phyloP scores from a whole-genome alignment of 441 rosid species.

The Pelargonium citronellum region DNA sequence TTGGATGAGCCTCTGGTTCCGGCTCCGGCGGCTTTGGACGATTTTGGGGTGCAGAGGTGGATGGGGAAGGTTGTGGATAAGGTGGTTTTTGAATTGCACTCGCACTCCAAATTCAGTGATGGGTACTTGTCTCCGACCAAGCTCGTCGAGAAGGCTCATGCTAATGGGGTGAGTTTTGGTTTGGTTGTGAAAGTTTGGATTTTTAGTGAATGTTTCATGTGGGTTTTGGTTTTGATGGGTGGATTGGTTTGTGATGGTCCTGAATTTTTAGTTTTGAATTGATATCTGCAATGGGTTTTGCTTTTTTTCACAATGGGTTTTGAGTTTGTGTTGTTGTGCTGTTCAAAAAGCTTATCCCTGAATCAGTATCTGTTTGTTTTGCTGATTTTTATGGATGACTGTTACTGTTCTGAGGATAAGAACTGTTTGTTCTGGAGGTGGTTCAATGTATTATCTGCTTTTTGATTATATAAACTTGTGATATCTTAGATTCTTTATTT shows the following conservation, averaged over 20 bases:
- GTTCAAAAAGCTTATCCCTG: background rate
- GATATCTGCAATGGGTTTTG: background rate
- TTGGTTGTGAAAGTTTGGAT: background rate
- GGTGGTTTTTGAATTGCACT: conserved; percentile 73
- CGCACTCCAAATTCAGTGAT: conserved; percentile 86
- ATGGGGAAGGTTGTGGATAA: conserved; percentile 32
- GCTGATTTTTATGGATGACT: background rate
- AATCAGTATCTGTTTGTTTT: background rate
- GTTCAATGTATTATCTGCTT: too few species aligned
- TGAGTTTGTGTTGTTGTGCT: background rate
- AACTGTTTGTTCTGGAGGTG: too few species aligned
- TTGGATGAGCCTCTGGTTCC: conserved; percentile 31
- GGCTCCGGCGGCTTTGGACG: conserved; percentile 40
- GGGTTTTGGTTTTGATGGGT: conserved; percentile 1
- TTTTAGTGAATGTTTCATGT: background rate
- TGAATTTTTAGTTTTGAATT: background rate
- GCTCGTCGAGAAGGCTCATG: conserved; percentile 81
- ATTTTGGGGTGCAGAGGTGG: conserved; percentile 47
- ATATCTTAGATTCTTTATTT: too few species aligned
- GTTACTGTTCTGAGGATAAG: background rate
- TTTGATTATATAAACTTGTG: too few species aligned
- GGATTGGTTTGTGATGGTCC: background rate
- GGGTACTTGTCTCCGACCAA: conserved; percentile 84
- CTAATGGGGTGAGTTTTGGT: conserved; percentile 56
- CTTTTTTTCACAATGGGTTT: background rate